Evolutionary conservation across 305 asterid genomes (phyloP), one percentile per base, ranked within the genome.

Genomic region (Salvia sclarea): DNA sequence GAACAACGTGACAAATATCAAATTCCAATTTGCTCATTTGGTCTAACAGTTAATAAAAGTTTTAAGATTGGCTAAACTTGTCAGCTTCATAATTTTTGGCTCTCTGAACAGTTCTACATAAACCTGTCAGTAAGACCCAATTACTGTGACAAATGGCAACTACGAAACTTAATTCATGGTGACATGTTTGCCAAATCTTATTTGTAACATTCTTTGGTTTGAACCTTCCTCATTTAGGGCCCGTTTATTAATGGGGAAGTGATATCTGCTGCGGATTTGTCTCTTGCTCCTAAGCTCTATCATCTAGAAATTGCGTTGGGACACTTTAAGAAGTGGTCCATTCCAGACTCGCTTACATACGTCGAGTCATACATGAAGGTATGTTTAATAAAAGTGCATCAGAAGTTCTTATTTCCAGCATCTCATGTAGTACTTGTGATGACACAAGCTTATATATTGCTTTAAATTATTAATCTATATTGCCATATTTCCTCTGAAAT

Each of bases 231-330:
- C 48, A 8, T 41, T 56, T 61, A 93, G 98, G 96, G 97, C 17
- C 95, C 95, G 5, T 81, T 84, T 77, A 84, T 93, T 79, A 88
- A 86, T 9, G 97, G 97, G 66, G 71, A 82, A 45, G 81, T 41
- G 64, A 74, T 93, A 66, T 90, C 98, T 62, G 91, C 94, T 5
- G 94, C 95, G 4, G 98, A 93, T 78, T 84, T 93, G 82, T 90
- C 97, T 31, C 95, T 93, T 62, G 98, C 92, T 57, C 98, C 98
- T 17, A 93, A 93, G 84, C 95, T 93, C 5, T 93, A 85, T 75
- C 98, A 93, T 79, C 82, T 93, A 33, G 95, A 93, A 76, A 82
- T 88, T 76, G 82, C 95, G 66, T 70, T 93, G 80, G 96, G 91
- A 53, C 79, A 93, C 79, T 93, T 73, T 65, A 93, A 90, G 81